Conservation (phyloP, 345 rosid genomes). For the Eucalyptus tenuipes region DNA sequence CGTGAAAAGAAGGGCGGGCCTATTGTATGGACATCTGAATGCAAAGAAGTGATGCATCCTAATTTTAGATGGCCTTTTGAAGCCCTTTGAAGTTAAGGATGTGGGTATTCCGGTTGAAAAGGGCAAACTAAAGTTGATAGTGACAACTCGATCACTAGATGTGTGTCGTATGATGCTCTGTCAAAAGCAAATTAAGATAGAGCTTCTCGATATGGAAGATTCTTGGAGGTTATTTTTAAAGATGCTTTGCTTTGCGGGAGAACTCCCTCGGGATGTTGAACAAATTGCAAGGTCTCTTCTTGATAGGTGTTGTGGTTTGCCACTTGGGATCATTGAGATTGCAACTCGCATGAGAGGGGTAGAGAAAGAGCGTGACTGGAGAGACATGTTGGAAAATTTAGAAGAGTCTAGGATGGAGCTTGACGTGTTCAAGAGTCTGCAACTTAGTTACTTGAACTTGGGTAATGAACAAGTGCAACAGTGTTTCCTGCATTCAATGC, state of each 20-base stretch:
- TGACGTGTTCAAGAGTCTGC: background rate
- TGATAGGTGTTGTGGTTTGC: background rate
- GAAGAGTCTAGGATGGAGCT: background rate
- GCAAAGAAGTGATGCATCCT: background rate
- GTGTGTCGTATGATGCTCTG: background rate
- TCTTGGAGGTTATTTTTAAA: background rate
- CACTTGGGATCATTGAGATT: slow-evolving; percentile 1
- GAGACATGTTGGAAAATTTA: background rate
- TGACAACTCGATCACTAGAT: background rate
- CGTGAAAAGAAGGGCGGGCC: background rate
- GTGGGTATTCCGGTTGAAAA: background rate
- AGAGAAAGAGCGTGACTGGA: background rate
- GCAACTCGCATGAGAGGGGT: slow-evolving; percentile 1
- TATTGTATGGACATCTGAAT: background rate
- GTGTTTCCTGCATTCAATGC: slow-evolving; percentile 9
- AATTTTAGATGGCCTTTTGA: background rate
- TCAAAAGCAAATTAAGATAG: background rate
- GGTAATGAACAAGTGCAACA: background rate
- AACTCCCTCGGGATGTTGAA: background rate
- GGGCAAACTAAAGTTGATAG: background rate
- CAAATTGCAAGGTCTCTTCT: background rate
- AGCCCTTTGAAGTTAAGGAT: background rate
- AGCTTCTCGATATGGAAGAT: background rate
- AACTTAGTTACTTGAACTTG: slow-evolving; percentile 1
- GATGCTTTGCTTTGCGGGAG: background rate